Evolutionary conservation across 805 yeast species (phyloP).

Genomic region (Nakazawaea wyomingensis): DNA sequence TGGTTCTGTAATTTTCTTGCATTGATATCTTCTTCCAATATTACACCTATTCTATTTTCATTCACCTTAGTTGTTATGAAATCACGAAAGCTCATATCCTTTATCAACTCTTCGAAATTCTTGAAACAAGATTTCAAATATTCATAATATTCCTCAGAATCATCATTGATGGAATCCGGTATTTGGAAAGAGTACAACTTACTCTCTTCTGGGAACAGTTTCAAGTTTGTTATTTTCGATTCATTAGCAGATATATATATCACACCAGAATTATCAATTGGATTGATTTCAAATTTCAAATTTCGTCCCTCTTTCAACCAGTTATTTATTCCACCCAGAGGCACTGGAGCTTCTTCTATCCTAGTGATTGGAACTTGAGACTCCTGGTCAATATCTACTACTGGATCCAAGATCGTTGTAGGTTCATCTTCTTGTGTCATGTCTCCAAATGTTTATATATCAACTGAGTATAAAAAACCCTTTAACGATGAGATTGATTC

Average conservation of each 20-base stretch:
- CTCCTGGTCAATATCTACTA: conserved; percentile 22
- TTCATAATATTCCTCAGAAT: conserved; percentile 35
- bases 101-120: conserved; percentile 44
- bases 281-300: conserved; percentile 44
- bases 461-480: too few species aligned
- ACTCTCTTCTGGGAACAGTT: conserved; percentile 33
- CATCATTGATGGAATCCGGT: conserved; percentile 31
- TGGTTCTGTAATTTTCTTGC: conserved; percentile 31
- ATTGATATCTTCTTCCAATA: conserved; percentile 29
- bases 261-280: conserved; percentile 33
- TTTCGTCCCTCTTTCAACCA: conserved; percentile 31
- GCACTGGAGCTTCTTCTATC: conserved; percentile 30
- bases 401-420: conserved; percentile 11
- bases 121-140: conserved; percentile 49
- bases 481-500: too few species aligned
- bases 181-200: conserved; percentile 36
- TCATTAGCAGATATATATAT: conserved; percentile 30
- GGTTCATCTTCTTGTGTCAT: conserved; percentile 2
- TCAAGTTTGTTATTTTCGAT: conserved; percentile 16
- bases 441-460: too few species aligned
- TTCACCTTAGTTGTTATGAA: conserved; percentile 19
- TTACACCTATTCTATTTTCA: conserved; percentile 24
- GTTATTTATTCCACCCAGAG: conserved; percentile 23
- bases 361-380: conserved; percentile 25
- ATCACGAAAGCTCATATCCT: conserved; percentile 35